Evolutionary conservation across 225 moss, liverwort and hornwort genomes (phyloP).

Genomic region (Thuidium tamariscinum): DNA sequence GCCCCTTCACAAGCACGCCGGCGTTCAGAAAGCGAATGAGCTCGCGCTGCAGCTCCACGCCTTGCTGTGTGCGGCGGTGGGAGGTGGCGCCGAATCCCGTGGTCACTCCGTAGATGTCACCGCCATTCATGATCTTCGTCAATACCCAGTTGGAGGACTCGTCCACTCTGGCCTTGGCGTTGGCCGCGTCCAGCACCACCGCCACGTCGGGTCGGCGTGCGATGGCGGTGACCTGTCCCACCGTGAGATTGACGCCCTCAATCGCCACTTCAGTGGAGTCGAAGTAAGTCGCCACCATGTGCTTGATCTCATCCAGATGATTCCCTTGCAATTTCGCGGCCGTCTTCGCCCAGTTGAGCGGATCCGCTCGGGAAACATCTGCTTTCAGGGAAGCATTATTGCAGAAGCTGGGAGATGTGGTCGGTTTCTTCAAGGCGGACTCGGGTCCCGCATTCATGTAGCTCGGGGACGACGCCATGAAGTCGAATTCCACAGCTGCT

Average conservation of each 20-base stretch:
- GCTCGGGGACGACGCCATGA: too few relatives aligned
- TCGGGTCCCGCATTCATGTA: not conserved
- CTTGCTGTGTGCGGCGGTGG: slow-evolving; percentile 12
- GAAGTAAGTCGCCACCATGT: too few relatives aligned
- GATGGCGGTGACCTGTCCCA: too few relatives aligned
- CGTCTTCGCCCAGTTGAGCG: too few relatives aligned
- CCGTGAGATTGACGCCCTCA: too few relatives aligned
- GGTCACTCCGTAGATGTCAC: not conserved
- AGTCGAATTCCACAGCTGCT: too few relatives aligned
- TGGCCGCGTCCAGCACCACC: not conserved
- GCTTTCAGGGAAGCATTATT: not conserved
- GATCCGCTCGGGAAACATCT: not conserved
- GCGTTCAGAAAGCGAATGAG: slow-evolving; percentile 8
- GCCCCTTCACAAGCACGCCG: not conserved
- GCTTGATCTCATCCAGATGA: too few relatives aligned
- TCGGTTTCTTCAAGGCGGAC: not conserved
- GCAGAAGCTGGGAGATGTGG: not conserved
- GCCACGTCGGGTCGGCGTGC: not conserved
- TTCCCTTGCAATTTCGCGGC: too few relatives aligned
- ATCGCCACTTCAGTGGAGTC: too few relatives aligned
- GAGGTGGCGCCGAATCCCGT: slow-evolving; percentile 9
- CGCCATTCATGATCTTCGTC: not conserved
- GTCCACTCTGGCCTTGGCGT: not conserved
- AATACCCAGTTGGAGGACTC: too few relatives aligned
- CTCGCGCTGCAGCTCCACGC: slow-evolving; percentile 16